These are phyloP conservation scores for Rhinocladiella similis DNA, from an alignment of 2,329 filamentous ascomycete species.

Conservation along the genomic window DNA sequence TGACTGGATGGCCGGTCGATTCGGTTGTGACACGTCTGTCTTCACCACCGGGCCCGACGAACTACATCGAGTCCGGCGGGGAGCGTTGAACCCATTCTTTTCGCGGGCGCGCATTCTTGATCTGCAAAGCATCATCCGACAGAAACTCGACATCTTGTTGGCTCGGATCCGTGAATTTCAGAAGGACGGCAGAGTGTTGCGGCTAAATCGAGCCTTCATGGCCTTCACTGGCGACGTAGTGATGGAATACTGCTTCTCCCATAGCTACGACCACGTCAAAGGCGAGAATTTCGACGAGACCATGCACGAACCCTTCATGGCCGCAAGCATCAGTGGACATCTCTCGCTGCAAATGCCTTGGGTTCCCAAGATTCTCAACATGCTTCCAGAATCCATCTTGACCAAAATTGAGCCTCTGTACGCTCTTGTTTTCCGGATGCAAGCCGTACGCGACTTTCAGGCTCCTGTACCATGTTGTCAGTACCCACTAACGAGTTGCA, in stretches of 20 bases:
- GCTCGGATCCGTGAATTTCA: conserved; percentile 27
- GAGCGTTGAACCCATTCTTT: conserved; percentile 38
- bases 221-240: conserved; percentile 32
- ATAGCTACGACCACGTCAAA: conserved; percentile 31
- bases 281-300: conserved; percentile 20
- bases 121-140: conserved; percentile 31
- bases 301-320: conserved; percentile 30
- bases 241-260: conserved; percentile 32
- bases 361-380: conserved; percentile 20
- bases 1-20: conserved; percentile 31
- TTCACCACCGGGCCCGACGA: conserved; percentile 34
- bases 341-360: conserved; percentile 28
- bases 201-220: conserved; percentile 25
- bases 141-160: conserved; percentile 29
- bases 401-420: conserved; percentile 21
- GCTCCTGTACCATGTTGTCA: neutral
- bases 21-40: conserved; percentile 33
- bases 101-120: conserved; percentile 33
- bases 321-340: conserved; percentile 26
- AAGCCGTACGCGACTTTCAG: conserved; percentile 2
- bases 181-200: conserved; percentile 8
- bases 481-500: neutral
- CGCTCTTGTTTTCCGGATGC: conserved; percentile 19
- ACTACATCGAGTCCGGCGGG: conserved; percentile 33
- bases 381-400: conserved; percentile 13